Conservation (phyloP, 1,284 basidiomycete species). For the Boletus sp. region DNA sequence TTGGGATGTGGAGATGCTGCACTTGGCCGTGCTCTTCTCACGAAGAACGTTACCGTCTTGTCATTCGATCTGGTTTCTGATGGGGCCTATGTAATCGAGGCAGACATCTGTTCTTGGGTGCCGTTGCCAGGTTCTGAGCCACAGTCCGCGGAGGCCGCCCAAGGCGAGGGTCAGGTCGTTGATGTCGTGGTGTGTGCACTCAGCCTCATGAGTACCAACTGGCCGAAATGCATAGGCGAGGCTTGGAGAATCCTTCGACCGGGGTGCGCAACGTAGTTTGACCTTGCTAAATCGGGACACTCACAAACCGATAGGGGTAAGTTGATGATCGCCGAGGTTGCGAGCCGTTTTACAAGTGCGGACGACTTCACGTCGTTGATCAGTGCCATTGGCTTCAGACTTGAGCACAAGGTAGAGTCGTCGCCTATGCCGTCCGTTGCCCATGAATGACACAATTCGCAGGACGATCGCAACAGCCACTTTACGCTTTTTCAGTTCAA, state of each 20-base stretch:
- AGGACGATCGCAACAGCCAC: conserved; percentile 84
- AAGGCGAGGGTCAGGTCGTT: conserved; percentile 68
- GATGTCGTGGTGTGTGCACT: conserved; percentile 93
- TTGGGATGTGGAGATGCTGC: conserved; percentile 94
- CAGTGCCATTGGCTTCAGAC: conserved; percentile 73
- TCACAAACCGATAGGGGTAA: conserved; percentile 58
- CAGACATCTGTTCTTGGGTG: conserved; percentile 70
- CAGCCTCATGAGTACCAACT: conserved; percentile 96
- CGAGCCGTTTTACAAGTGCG: conserved; percentile 75
- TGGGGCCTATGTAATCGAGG: conserved; percentile 68
- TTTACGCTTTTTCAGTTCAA: conserved; percentile 85
- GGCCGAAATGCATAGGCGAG: conserved; percentile 87
- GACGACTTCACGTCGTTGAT: conserved; percentile 77
- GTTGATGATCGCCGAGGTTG: conserved; percentile 93
- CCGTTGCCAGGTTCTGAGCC: conserved; percentile 81
- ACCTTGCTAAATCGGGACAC: conserved; percentile 4
- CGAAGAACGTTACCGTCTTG: conserved; percentile 66
- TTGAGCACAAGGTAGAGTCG: conserved; percentile 63
- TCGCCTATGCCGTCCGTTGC: not conserved
- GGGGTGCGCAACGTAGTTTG: conserved; percentile 52
- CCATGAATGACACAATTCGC: conserved; percentile 9
- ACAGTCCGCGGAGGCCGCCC: conserved; percentile 37
- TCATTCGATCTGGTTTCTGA: conserved; percentile 83
- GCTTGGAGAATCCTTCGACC: conserved; percentile 81
- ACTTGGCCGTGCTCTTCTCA: conserved; percentile 71